A percentile compares a stretch with the other conserved stretches of the same genome.
Evolutionary conservation across 2,329 filamentous ascomycete species (phyloP).

Genomic region (Cordyceps cicadae): DNA sequence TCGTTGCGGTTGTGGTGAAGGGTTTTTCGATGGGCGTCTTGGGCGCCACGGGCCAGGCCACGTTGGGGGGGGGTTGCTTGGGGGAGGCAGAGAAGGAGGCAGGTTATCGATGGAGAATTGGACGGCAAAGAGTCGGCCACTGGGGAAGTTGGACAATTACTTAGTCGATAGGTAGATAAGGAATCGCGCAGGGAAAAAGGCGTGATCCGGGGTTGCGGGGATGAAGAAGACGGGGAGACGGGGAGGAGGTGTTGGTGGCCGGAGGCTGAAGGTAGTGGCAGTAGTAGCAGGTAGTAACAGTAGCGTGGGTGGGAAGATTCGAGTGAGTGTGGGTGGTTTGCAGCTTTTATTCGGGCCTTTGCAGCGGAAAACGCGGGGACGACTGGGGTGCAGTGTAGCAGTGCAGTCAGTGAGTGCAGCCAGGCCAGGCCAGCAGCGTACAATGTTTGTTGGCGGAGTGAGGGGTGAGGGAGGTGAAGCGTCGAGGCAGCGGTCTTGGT

Average conservation of each 20-base stretch:
- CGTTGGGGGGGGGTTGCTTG: neutral
- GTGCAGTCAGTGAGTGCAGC: neutral
- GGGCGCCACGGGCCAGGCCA: neutral
- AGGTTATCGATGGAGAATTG: too few relatives aligned
- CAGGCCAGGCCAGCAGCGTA: too few relatives aligned
- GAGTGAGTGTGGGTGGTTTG: conserved; percentile 1
- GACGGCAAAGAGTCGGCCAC: too few relatives aligned
- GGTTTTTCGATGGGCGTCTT: neutral
- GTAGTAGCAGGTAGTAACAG: too few relatives aligned
- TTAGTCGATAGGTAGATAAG: too few relatives aligned
- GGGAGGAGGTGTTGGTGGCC: neutral
- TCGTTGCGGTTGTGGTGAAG: neutral
- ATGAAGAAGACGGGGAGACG: neutral
- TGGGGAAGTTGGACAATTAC: neutral
- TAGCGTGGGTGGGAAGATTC: neutral
- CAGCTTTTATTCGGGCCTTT: conserved; percentile 12
- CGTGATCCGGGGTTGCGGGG: conserved; percentile 2
- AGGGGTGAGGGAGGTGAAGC: neutral
- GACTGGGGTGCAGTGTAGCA: neutral
- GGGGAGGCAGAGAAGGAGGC: neutral
- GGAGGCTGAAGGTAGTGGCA: neutral
- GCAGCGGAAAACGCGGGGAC: conserved; percentile 7
- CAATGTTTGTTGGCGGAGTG: too few relatives aligned
- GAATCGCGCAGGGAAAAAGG: neutral
- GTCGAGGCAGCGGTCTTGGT: neutral